A percentile compares a stretch with the other conserved stretches of the same genome.
These are phyloP conservation scores for Fistulinella cinereoalba DNA, from an alignment of 1,284 basidiomycete species.

Conservation along the genomic window DNA sequence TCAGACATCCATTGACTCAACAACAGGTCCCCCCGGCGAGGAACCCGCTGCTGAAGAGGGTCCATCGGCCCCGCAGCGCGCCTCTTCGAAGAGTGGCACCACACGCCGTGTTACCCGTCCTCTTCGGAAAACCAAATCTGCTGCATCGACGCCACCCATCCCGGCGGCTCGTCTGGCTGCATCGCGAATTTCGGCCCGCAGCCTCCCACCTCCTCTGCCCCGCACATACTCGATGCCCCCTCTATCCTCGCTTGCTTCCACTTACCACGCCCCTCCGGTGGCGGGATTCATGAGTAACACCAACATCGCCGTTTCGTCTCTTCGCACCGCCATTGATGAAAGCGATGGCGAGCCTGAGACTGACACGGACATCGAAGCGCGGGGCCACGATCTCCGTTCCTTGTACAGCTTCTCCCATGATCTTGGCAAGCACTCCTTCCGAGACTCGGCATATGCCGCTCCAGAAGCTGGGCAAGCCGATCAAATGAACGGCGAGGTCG, in stretches of 20 bases:
- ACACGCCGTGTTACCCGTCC: constrained; percentile 31
- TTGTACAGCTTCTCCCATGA: constrained; percentile 35
- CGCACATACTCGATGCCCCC: constrained; percentile 36
- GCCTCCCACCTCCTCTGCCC: constrained; percentile 29
- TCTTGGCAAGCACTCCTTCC: constrained; percentile 29
- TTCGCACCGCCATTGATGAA: constrained; percentile 37
- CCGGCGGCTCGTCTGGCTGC: constrained; percentile 35
- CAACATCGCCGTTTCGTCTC: constrained; percentile 37
- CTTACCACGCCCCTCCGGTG: constrained; percentile 28
- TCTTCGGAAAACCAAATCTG: constrained; percentile 36
- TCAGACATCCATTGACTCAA: constrained; percentile 35
- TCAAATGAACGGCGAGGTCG: constrained; percentile 24
- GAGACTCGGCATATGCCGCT: constrained; percentile 23
- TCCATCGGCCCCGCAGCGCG: constrained; percentile 24
- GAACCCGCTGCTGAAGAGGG: constrained; percentile 23
- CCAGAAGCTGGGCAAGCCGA: constrained; percentile 22
- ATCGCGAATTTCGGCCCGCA: constrained; percentile 31
- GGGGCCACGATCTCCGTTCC: constrained; percentile 30
- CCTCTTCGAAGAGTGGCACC: constrained; percentile 21
- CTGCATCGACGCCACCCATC: constrained; percentile 35
- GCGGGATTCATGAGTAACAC: constrained; percentile 36
- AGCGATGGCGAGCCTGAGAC: constrained; percentile 36
- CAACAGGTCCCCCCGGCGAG: constrained; percentile 24
- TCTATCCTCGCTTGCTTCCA: constrained; percentile 26
- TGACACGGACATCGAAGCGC: constrained; percentile 32